Evolutionary conservation across 306 rosid species (phyloP).

Genomic region (Gastrolobium villosum): DNA sequence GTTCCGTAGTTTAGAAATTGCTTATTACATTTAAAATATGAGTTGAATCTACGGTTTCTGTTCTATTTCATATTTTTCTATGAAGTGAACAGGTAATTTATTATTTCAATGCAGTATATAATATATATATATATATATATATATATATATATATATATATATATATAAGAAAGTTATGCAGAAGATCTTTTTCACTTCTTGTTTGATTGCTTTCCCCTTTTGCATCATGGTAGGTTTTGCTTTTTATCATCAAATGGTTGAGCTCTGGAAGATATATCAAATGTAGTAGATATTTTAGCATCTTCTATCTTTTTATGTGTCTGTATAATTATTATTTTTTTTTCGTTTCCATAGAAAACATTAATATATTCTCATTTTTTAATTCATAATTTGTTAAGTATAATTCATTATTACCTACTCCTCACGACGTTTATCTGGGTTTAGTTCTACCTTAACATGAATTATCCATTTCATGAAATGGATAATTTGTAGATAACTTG

Average conservation of each 20-base stretch:
- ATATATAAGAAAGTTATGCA: not conserved
- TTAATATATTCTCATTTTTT: not conserved
- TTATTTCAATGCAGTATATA: not conserved
- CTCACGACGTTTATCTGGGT: not conserved
- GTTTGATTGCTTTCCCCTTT: not conserved
- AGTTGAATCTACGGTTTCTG: not conserved
- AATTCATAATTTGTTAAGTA: conserved; percentile 1
- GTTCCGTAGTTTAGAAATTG: not conserved
- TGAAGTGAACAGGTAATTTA: not conserved
- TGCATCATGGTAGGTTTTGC: not conserved
- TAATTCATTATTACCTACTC: not conserved
- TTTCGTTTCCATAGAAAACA: not conserved
- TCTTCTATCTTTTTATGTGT: not conserved
- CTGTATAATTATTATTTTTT: not conserved
- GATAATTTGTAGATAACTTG: not conserved
- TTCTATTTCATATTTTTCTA: not conserved
- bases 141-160: not conserved
- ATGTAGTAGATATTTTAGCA: not conserved
- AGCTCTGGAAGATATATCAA: not conserved
- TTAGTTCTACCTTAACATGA: not conserved
- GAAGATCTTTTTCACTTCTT: not conserved
- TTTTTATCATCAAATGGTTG: not conserved
- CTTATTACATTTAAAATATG: not conserved
- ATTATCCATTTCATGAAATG: conserved; percentile 5
- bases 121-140: not conserved